Evolutionary conservation across 75 land plant species (phyloP), one percentile per base, ranked within the genome.

Genomic region (Selaginella moellendorffii): DNA sequence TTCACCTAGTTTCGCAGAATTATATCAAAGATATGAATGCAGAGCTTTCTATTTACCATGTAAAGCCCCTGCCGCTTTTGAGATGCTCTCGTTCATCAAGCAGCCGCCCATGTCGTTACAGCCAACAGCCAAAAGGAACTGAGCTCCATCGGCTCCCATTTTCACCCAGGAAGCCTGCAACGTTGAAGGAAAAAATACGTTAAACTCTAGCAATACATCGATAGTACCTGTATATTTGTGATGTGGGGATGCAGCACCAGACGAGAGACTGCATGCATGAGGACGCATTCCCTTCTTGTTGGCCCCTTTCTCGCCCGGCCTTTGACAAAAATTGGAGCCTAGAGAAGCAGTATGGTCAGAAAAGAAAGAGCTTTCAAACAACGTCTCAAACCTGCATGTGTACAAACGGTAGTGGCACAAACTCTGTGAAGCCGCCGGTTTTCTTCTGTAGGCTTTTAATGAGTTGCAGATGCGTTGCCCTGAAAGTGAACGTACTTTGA

Each of bases 71-170:
- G 78, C 78, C 58, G 78, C 78, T n/a, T 74, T 68, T 22, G 78
- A 71, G 46, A 76, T 76, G 74, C 70, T 76, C 60, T 76, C 78
- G 63, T 76, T 76, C 78, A 76, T 76, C 22, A 76, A 69, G 29
- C 74, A 72, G 30, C 78, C 78, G 31, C 78, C 78, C 78, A 76
- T 76, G 42, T 76, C 78, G 67, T 76, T 76, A 61, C 78, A 76
- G 52, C 78, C 78, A 28, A 69, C 75, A 24, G 68, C 51, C 36
- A 76, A 52, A 53, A 76, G 65, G 23, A 69, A 68, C 61, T 76
- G 74, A 53, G 74, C 78, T 30, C 78, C 78, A 61, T 61, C 64
- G 25, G 78, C 74, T 54, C 78, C 78, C 78, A 76, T 72, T 61
- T 76, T 76, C 64, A 76, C 78, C 78, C 78, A 76, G 9, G 78